Conservation (phyloP, 2,329 filamentous ascomycete species). For the Immersiporthe knoxdaviesiana region DNA sequence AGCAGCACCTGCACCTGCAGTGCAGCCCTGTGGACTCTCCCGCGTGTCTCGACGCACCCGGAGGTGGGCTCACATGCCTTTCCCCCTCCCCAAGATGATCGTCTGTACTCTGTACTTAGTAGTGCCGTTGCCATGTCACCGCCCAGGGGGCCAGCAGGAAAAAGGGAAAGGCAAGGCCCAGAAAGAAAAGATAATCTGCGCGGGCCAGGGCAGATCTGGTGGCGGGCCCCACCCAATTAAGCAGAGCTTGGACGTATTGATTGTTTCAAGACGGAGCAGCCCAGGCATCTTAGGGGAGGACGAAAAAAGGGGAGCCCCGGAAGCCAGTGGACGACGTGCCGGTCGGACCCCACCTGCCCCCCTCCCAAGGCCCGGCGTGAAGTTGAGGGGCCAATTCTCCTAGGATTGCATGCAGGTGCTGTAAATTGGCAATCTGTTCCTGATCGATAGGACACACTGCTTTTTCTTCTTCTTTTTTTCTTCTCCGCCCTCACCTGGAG, state of each 20-base stretch:
- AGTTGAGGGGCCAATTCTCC: constrained; percentile 5
- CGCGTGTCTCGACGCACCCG: constrained; percentile 2
- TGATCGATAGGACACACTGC: constrained; percentile 2
- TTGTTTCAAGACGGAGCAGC: constrained; percentile 23
- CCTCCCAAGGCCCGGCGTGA: background rate
- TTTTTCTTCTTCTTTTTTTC: no score
- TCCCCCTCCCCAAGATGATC: background rate
- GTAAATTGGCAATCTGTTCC: constrained; percentile 19
- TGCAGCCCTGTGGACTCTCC: constrained; percentile 17
- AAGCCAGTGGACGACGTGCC: constrained; percentile 17
- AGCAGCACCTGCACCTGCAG: background rate
- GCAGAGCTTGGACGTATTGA: constrained; percentile 21
- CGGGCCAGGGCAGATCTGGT: constrained; percentile 9
- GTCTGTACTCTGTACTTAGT: no score
- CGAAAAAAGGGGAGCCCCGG: constrained; percentile 22
- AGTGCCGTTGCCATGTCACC: constrained; percentile 2
- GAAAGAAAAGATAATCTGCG: background rate
- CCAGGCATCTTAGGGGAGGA: background rate
- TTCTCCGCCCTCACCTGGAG: background rate
- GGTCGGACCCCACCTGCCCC: constrained; percentile 15
- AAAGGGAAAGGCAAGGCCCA: constrained; percentile 1
- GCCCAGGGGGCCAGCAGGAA: background rate
- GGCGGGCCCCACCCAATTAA: constrained; percentile 22
- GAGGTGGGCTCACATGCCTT: background rate
- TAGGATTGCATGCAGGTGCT: constrained; percentile 2